Percentiles rank a stretch among this genome's conserved stretches.
Evolutionary conservation across 352 stramenopile genomes (phyloP).

Genomic region (Pythium sp.): DNA sequence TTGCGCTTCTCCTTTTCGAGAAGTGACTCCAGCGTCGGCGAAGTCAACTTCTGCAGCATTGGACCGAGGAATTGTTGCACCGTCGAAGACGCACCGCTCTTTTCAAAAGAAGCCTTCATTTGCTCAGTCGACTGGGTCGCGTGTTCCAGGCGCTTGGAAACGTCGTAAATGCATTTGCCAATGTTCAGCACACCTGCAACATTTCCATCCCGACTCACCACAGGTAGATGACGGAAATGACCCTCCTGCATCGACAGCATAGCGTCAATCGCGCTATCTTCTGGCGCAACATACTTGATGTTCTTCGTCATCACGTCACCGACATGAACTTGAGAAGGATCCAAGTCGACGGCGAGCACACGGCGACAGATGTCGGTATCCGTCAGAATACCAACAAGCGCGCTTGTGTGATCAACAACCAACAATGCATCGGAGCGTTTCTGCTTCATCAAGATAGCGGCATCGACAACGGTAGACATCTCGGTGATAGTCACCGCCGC

Average conservation of each 20-base stretch:
- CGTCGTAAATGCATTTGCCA: slow-evolving; percentile 98
- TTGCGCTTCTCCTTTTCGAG: slow-evolving; percentile 70
- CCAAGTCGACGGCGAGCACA: slow-evolving; percentile 87
- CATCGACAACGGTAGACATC: slow-evolving; percentile 83
- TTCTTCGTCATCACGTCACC: slow-evolving; percentile 94
- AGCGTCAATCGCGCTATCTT: slow-evolving; percentile 95
- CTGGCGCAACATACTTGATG: slow-evolving; percentile 93
- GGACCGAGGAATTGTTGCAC: slow-evolving; percentile 74
- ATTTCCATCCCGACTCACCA: slow-evolving; percentile 76
- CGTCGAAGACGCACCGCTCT: slow-evolving; percentile 66
- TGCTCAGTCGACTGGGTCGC: slow-evolving; percentile 81
- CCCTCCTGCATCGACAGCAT: slow-evolving; percentile 98
- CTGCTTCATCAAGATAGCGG: slow-evolving; percentile 87
- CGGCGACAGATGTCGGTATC: slow-evolving; percentile 95
- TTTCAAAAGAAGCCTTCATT: slow-evolving; percentile 79
- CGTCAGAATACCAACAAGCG: slow-evolving; percentile 94
- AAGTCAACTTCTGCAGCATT: slow-evolving; percentile 82
- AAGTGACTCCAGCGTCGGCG: slow-evolving; percentile 81
- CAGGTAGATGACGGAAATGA: slow-evolving; percentile 96
- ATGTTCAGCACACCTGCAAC: slow-evolving; percentile 98
- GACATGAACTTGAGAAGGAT: slow-evolving; percentile 66
- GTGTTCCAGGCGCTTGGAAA: slow-evolving; percentile 95
- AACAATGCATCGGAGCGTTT: slow-evolving; percentile 94
- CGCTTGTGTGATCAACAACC: slow-evolving; percentile 81
- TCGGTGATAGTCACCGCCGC: slow-evolving; percentile 76